phyloP scores from a whole-genome alignment of 495 filamentous ascomycete species.

The Xylaria castorea region DNA sequence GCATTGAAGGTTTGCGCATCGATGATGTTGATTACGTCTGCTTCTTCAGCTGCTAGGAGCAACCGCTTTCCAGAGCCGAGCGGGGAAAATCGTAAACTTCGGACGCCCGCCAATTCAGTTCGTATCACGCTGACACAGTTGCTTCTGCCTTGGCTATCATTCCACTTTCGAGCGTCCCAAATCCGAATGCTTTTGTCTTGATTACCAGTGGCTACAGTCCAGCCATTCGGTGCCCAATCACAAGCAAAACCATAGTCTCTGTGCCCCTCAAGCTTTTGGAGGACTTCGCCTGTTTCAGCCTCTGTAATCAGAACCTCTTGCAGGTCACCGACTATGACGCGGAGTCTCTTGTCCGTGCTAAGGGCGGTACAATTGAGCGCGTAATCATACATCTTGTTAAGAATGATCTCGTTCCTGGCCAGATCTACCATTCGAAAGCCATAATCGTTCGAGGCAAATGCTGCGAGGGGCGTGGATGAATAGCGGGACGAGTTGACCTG shows the following conservation, averaged over 20 bases:
- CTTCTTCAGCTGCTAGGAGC: slow-evolving; percentile 80
- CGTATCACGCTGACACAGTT: slow-evolving; percentile 66
- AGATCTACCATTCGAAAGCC: slow-evolving; percentile 79
- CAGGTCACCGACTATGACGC: slow-evolving; percentile 71
- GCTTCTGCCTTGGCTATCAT: slow-evolving; percentile 49
- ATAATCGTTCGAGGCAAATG: slow-evolving; percentile 85
- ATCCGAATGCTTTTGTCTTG: slow-evolving; percentile 87
- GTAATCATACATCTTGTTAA: slow-evolving; percentile 64
- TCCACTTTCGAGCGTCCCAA: slow-evolving; percentile 84
- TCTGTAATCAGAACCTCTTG: slow-evolving; percentile 56
- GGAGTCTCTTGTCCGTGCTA: slow-evolving; percentile 78
- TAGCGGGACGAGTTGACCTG: slow-evolving; percentile 69
- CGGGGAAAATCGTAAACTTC: slow-evolving; percentile 82
- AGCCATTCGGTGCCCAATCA: slow-evolving; percentile 89
- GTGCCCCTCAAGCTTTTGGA: slow-evolving; percentile 68
- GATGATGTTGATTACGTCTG: slow-evolving; percentile 81
- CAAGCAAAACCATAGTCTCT: slow-evolving; percentile 87
- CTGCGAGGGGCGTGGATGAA: slow-evolving; percentile 66
- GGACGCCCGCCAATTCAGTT: slow-evolving; percentile 78
- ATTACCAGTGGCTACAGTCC: slow-evolving; percentile 86
- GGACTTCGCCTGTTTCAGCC: slow-evolving; percentile 54
- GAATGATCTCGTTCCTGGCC: slow-evolving; percentile 68
- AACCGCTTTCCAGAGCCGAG: slow-evolving; percentile 75
- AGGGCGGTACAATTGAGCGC: slow-evolving; percentile 86
- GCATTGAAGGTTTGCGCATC: slow-evolving; percentile 71